Evolutionary conservation across 805 yeast genomes (phyloP).

Genomic region (Candida adriatica): DNA sequence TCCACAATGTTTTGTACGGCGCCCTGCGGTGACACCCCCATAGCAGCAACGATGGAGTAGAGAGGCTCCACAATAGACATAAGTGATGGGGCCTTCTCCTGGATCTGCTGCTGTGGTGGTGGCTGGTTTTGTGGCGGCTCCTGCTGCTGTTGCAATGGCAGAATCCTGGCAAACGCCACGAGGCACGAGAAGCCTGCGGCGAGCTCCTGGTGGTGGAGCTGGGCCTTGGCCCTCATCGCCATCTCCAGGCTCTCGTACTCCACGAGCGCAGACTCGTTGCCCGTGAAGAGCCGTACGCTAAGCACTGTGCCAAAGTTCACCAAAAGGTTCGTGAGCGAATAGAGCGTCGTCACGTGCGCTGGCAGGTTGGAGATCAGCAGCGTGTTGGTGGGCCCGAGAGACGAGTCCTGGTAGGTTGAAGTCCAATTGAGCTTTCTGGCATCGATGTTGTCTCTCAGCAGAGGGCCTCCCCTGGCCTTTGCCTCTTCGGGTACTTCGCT

Average conservation of each 20-base stretch:
- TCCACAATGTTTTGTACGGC: conserved; percentile 38
- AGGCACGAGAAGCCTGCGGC: conserved; percentile 70
- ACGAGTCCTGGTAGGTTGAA: conserved; percentile 65
- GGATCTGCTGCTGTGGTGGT: conserved; percentile 9
- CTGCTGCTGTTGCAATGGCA: conserved; percentile 26
- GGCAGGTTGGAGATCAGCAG: conserved; percentile 81
- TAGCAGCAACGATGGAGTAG: conserved; percentile 21
- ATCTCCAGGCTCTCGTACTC: conserved; percentile 67
- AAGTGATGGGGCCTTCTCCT: conserved; percentile 9
- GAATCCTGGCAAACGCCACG: conserved; percentile 79
- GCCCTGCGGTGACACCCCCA: conserved; percentile 27
- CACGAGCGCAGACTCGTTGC: conserved; percentile 49
- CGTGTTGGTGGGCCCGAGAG: conserved; percentile 70
- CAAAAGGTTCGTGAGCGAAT: conserved; percentile 55
- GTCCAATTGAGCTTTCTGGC: conserved; percentile 53
- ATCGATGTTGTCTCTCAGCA: conserved; percentile 51
- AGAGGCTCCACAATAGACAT: conserved; percentile 25
- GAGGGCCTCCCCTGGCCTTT: conserved; percentile 18
- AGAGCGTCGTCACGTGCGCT: conserved; percentile 37
- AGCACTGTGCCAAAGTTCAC: conserved; percentile 54
- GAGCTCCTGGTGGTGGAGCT: conserved; percentile 75
- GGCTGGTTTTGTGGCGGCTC: conserved; percentile 12
- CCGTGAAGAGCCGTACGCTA: conserved; percentile 53
- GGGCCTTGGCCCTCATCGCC: conserved; percentile 75
- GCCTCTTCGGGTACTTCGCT: conserved; percentile 10